phyloP scores from a whole-genome alignment of 257 asterid species.

The Scutellaria barbata region DNA sequence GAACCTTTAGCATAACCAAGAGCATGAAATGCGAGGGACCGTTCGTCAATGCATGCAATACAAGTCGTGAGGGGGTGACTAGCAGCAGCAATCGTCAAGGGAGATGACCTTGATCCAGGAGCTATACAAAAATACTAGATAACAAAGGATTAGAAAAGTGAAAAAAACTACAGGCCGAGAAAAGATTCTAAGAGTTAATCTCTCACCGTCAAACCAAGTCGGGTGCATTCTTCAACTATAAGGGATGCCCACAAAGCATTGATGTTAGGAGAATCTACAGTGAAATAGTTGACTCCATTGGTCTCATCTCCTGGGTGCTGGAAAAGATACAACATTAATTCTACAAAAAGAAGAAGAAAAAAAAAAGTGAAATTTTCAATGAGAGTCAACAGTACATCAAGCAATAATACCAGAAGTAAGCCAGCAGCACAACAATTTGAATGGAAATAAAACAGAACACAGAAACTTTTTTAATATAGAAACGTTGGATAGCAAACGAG shows the following conservation, averaged over 20 bases:
- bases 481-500: neutral
- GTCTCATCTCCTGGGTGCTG: slow-evolving; percentile 54
- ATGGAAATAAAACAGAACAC: slow-evolving; percentile 9
- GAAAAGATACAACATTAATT: slow-evolving; percentile 36
- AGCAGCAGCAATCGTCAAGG: slow-evolving; percentile 95
- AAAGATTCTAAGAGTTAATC: slow-evolving; percentile 40
- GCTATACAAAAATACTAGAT: slow-evolving; percentile 93
- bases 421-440: too few species aligned
- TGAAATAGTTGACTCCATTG: slow-evolving; percentile 39
- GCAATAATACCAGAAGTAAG: slow-evolving; percentile 3
- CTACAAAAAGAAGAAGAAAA: too few species aligned
- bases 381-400: too few species aligned
- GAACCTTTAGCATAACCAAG: slow-evolving; percentile 97
- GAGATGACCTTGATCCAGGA: slow-evolving; percentile 98
- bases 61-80: slow-evolving; percentile 89
- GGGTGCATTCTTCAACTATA: slow-evolving; percentile 88
- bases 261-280: slow-evolving; percentile 68
- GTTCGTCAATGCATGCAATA: slow-evolving; percentile 87
- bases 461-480: neutral
- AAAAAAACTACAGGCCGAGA: slow-evolving; percentile 2
- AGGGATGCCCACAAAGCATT: slow-evolving; percentile 93
- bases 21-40: slow-evolving; percentile 96
- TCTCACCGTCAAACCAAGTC: slow-evolving; percentile 96
- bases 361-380: too few species aligned
- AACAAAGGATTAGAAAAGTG: slow-evolving; percentile 47